Percentiles rank a stretch among this genome's conserved stretches.
Evolutionary conservation across 257 asterid genomes (phyloP).

Genomic region (Solanum chaucha): DNA sequence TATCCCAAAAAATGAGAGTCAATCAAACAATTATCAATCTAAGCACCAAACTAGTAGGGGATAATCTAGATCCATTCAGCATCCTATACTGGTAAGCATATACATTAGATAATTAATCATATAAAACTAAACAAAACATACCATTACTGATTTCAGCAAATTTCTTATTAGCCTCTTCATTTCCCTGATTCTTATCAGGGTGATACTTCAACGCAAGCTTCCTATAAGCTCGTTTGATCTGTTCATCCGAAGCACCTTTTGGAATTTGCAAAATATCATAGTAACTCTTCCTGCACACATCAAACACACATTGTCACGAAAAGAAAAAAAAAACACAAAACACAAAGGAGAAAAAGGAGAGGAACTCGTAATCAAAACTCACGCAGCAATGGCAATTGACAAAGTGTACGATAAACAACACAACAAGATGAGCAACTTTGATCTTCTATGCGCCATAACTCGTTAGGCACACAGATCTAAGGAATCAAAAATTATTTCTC

Average conservation of each 20-base stretch:
- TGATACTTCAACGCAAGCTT: conserved; percentile 94
- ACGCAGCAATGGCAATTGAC: conserved; percentile 70
- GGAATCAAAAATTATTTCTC: not conserved
- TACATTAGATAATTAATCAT: not conserved
- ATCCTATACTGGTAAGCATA: not conserved
- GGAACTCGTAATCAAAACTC: conserved; percentile 11
- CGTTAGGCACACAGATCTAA: conserved; percentile 36
- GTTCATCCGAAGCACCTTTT: conserved; percentile 80
- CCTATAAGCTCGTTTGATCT: conserved; percentile 84
- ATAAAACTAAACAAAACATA: not conserved
- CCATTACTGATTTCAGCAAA: conserved; percentile 94
- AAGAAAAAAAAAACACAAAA: not conserved
- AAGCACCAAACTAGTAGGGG: not conserved
- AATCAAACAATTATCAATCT: not conserved
- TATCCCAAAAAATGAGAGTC: not conserved
- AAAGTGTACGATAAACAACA: conserved; percentile 38
- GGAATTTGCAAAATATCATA: conserved; percentile 75
- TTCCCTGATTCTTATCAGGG: conserved; percentile 86
- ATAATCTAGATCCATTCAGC: not conserved
- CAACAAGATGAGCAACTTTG: conserved; percentile 34
- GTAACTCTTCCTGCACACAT: conserved; percentile 60
- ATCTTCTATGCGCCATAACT: conserved; percentile 64
- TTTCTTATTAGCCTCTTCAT: conserved; percentile 86
- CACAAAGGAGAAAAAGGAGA: not conserved
- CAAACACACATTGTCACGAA: not conserved